Evolutionary conservation across 331 rosid genomes (phyloP).

Genomic region (Cucumis variabilis): DNA sequence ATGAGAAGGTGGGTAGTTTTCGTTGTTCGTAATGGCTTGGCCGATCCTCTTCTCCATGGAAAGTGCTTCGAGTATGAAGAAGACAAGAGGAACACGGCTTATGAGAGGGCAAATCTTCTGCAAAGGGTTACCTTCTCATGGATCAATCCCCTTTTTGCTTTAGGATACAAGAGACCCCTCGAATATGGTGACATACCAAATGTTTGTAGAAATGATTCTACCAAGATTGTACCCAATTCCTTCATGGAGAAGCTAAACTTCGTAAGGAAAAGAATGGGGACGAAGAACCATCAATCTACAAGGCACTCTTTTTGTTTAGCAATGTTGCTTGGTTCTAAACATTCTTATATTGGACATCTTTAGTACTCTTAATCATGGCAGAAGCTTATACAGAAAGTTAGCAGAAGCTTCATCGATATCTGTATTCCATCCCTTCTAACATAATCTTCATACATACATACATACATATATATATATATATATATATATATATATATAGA

Average conservation of each 20-base stretch:
- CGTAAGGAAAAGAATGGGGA: too few species aligned
- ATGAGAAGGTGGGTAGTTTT: conserved; percentile 59
- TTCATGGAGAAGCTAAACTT: conserved; percentile 67
- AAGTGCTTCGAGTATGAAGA: conserved; percentile 42
- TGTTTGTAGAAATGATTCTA: conserved; percentile 71
- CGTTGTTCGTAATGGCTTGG: conserved; percentile 39
- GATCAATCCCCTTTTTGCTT: conserved; percentile 82
- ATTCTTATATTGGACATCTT: conserved; percentile 97
- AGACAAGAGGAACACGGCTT: conserved; percentile 52
- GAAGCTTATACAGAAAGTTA: conserved; percentile 56
- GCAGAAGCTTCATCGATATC: not conserved
- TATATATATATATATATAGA: too few species aligned
- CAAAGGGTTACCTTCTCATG: conserved; percentile 84
- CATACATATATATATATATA: not conserved
- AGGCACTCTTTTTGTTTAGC: too few species aligned
- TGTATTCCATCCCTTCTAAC: not conserved
- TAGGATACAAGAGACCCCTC: conserved; percentile 75
- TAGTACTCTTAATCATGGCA: conserved; percentile 82
- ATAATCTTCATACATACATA: not conserved
- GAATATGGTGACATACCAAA: conserved; percentile 73
- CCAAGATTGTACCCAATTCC: conserved; percentile 54
- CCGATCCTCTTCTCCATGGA: conserved; percentile 68
- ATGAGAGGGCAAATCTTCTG: too few species aligned
- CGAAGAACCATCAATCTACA: too few species aligned
- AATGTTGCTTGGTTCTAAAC: too few species aligned